phyloP scores from a whole-genome alignment of 352 stramenopile genomes.

The Phytophthora podocarpi region DNA sequence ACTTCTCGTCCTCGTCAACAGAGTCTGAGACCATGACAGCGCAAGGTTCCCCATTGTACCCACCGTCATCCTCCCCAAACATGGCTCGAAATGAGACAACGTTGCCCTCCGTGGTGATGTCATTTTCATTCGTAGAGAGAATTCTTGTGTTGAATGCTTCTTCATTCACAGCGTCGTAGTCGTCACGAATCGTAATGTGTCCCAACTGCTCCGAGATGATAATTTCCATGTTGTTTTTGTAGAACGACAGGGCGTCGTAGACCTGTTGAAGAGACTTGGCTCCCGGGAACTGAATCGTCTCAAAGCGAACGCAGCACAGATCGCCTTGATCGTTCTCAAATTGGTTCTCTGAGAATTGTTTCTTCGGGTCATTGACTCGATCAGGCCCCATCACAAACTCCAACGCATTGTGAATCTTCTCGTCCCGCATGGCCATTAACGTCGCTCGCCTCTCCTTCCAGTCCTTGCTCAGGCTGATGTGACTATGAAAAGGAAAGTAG shows the following conservation, averaged over 20 bases:
- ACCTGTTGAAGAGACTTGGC: slow-evolving; percentile 38
- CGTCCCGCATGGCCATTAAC: slow-evolving; percentile 17
- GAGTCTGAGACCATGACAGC: slow-evolving; percentile 24
- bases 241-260: slow-evolving; percentile 41
- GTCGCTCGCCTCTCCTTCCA: slow-evolving; percentile 15
- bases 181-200: slow-evolving; percentile 41
- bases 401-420: slow-evolving; percentile 25
- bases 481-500: slow-evolving; percentile 28
- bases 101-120: slow-evolving; percentile 36
- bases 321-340: slow-evolving; percentile 34
- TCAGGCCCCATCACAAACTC: slow-evolving; percentile 28
- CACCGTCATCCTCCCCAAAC: slow-evolving; percentile 13
- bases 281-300: slow-evolving; percentile 38
- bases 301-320: slow-evolving; percentile 36
- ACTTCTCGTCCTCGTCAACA: slow-evolving; percentile 36
- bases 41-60: slow-evolving; percentile 18
- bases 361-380: slow-evolving; percentile 8
- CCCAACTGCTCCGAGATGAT: slow-evolving; percentile 44
- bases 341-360: slow-evolving; percentile 25
- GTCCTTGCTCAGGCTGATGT: slow-evolving; percentile 31
- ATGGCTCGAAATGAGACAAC: slow-evolving; percentile 33
- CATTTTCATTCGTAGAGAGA: slow-evolving; percentile 23
- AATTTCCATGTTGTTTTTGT: slow-evolving; percentile 51
- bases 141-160: slow-evolving; percentile 32
- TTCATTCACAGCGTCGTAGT: slow-evolving; percentile 34